Percentiles rank a stretch among this genome's conserved stretches.
Conservation (phyloP, 352 stramenopile species). For the Albugo candida region DNA sequence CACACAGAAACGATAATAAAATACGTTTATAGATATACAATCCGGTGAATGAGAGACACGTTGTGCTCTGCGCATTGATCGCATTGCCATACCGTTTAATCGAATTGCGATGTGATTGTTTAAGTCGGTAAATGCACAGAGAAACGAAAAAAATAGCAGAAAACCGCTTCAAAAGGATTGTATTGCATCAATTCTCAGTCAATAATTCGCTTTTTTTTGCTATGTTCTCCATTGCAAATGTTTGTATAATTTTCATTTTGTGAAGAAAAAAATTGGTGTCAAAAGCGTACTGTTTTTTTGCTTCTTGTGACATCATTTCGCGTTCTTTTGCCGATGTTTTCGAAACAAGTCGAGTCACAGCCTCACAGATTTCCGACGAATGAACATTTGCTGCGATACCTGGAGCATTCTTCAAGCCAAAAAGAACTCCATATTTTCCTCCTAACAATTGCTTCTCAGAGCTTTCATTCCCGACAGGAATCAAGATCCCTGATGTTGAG, state of each 20-base stretch:
- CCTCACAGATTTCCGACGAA: constrained; percentile 22
- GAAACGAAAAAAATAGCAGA: no score
- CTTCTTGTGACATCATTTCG: constrained; percentile 17
- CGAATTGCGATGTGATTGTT: no score
- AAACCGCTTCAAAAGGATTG: no score
- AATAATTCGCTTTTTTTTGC: no score
- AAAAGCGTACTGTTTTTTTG: constrained; percentile 35
- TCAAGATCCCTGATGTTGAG: constrained; percentile 19
- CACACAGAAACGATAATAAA: no score
- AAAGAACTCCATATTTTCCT: constrained; percentile 21
- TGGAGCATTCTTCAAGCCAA: constrained; percentile 23
- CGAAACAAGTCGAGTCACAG: constrained; percentile 23
- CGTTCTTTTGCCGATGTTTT: constrained; percentile 23
- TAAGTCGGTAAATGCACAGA: no score
- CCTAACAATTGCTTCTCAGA: constrained; percentile 28
- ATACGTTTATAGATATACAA: no score
- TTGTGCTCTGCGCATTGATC: no score
- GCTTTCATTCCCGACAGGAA: constrained; percentile 12
- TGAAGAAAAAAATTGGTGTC: constrained; percentile 39
- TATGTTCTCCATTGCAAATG: constrained; percentile 3
- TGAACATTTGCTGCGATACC: constrained; percentile 21
- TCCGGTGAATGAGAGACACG: no score
- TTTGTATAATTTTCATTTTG: constrained; percentile 34
- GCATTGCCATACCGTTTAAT: no score
- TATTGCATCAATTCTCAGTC: no score